Evolutionary conservation across 164 flowering plant genomes (phyloP), one percentile per base, ranked within the genome.

Genomic region (Buxus sempervirens): DNA sequence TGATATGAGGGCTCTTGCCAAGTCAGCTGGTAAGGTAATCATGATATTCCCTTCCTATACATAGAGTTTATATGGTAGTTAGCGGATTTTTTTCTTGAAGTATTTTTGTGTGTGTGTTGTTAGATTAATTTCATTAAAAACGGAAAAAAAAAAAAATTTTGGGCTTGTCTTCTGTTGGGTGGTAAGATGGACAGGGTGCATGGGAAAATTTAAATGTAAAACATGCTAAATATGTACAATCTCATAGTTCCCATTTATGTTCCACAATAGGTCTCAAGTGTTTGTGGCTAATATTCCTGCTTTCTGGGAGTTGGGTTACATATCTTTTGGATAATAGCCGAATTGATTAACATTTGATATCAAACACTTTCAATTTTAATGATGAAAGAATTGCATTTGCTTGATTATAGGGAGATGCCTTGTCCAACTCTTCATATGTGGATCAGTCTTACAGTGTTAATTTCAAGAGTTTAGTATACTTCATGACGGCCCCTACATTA

Each of bases 401-500:
- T 64, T 80, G 64, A 56, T 84, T 53, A 63, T 66, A 88, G 94
- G 90, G 76, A 12, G 90, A 82, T 42, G 78, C 28, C 26, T 45
- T 66, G 49, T 59, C 81, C 42, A 68, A 51, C 60, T 72, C 78
- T 55, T 24, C 49, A 22, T 73, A 77, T 66, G 26, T 60, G 28
- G 88, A 90, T 36, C 64, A 55, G 64, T 65, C 84, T 60, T 70
- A 82, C 56, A 74, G 76, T 66, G 81, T 82, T 61, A 86, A 68
- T 78, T 81, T 96, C 76, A 82, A 81, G 77, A 86, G 83, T 78
- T 82, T 96, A 86, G 88, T 65, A 22, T 96, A 96, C 79, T 96
- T 96, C 82, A 90, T 93, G 89, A 84, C 88, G 74, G 96, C 98
- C 76, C 99, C 99, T 22, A 93, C 99, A 51, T 76, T 95, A 65